Percentiles rank a stretch among this genome's conserved stretches.
Evolutionary conservation across 2,329 filamentous ascomycete species (phyloP).

Genomic region (Epichloe uncinata): DNA sequence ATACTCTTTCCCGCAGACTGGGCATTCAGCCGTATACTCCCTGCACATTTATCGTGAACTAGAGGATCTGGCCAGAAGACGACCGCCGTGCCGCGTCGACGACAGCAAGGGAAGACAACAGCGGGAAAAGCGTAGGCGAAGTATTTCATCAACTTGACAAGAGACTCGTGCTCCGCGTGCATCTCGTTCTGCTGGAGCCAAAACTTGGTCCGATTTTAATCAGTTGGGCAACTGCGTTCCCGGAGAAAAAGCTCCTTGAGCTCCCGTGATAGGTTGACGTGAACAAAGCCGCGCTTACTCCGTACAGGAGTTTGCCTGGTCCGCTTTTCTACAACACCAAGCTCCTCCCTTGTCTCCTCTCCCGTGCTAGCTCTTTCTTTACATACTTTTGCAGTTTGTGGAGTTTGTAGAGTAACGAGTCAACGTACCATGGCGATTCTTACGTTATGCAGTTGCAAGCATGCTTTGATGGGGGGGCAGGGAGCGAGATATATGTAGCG

Average conservation of each 20-base stretch:
- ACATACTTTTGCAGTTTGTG: too few species aligned
- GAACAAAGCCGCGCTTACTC: conserved; percentile 3
- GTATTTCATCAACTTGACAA: conserved; percentile 2
- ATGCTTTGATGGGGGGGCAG: too few species aligned
- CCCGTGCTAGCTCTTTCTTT: neutral
- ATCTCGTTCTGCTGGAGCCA: conserved; percentile 2
- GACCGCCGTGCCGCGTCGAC: neutral
- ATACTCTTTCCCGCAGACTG: conserved; percentile 46
- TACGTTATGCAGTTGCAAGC: too few species aligned
- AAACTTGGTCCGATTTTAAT: conserved; percentile 1
- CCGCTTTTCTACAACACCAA: conserved; percentile 8
- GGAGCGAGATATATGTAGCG: too few species aligned
- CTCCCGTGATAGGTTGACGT: conserved; percentile 4
- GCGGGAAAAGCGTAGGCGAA: neutral
- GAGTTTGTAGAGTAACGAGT: too few species aligned
- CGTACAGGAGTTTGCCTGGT: neutral
- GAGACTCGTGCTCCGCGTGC: conserved; percentile 2
- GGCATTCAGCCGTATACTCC: conserved; percentile 43
- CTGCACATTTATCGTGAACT: conserved; percentile 42
- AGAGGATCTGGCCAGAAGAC: neutral
- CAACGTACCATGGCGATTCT: too few species aligned
- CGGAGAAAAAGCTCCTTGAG: conserved; percentile 8
- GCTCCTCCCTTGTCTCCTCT: neutral
- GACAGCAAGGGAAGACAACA: neutral
- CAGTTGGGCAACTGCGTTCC: neutral